These are phyloP conservation scores for Phoenix roebelenii DNA, from an alignment of 176 grass and related monocot genomes.

Conservation along the genomic window DNA sequence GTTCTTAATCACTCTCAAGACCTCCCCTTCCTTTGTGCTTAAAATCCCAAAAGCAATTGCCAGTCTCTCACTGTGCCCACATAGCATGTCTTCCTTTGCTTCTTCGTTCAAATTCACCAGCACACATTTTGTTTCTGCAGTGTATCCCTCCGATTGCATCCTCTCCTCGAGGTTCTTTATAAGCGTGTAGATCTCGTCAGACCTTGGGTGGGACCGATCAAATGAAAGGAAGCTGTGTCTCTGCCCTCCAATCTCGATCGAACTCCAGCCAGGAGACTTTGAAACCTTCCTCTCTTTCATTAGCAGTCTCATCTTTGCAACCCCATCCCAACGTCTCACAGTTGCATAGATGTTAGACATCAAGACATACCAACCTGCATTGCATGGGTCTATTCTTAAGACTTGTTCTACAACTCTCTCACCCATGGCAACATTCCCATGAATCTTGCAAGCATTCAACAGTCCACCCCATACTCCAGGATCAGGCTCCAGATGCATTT, in stretches of 20 bases:
- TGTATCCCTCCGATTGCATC: neutral
- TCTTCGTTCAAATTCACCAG: constrained; percentile 4
- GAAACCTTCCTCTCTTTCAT: too few species aligned
- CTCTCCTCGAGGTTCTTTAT: constrained; percentile 9
- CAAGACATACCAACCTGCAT: constrained; percentile 17
- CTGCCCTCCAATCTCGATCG: neutral
- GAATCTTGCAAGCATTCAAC: constrained; percentile 8
- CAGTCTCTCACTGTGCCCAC: constrained; percentile 8
- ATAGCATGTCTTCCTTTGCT: constrained; percentile 6
- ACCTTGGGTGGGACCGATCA: constrained; percentile 1
- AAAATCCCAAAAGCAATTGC: constrained; percentile 16
- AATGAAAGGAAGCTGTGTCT: constrained; percentile 8
- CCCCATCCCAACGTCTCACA: constrained; percentile 1
- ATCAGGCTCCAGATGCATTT: neutral
- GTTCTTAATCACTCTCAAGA: constrained; percentile 13
- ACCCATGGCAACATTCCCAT: constrained; percentile 1
- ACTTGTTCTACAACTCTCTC: neutral
- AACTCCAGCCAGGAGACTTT: too few species aligned
- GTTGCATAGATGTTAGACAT: too few species aligned
- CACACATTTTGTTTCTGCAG: constrained; percentile 2
- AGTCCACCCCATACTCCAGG: constrained; percentile 6
- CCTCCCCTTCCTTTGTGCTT: constrained; percentile 1
- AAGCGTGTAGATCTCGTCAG: constrained; percentile 3
- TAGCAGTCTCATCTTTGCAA: constrained; percentile 8
- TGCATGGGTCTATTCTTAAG: constrained; percentile 3